phyloP scores from a whole-genome alignment of 2,329 filamentous ascomycete genomes.

The Ophiostoma sp. region DNA sequence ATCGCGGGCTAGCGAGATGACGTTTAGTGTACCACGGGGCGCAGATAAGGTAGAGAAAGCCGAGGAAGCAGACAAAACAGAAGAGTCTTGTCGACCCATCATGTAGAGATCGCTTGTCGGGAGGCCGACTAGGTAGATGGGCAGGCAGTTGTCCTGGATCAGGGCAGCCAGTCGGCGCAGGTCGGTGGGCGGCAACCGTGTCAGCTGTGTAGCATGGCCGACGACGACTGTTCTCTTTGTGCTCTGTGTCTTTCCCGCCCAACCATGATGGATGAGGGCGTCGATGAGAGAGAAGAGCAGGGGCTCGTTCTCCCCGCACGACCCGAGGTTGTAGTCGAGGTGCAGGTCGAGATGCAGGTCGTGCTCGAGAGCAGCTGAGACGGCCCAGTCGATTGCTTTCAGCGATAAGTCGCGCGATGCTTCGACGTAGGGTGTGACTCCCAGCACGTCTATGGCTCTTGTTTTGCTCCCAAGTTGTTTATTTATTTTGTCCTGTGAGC shows the following conservation, averaged over 20 bases:
- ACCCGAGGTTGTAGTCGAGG: constrained; percentile 62
- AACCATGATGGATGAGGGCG: constrained; percentile 45
- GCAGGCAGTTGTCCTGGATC: constrained; percentile 46
- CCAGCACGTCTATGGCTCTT: constrained; percentile 51
- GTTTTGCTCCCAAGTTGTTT: too few relatives aligned
- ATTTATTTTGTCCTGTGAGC: constrained; percentile 27
- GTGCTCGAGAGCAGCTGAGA: constrained; percentile 47
- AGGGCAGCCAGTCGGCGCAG: constrained; percentile 45
- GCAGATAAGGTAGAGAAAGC: constrained; percentile 7
- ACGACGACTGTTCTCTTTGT: constrained; percentile 50
- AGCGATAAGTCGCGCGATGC: constrained; percentile 42
- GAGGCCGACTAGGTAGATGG: constrained; percentile 62
- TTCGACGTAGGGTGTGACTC: constrained; percentile 68
- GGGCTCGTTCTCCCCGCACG: constrained; percentile 33
- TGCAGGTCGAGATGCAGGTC: constrained; percentile 63
- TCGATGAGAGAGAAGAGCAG: constrained; percentile 52
- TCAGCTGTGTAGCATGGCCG: constrained; percentile 64
- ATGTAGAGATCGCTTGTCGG: constrained; percentile 69
- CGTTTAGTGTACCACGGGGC: constrained; percentile 56
- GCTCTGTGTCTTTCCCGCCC: constrained; percentile 35
- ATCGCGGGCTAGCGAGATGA: constrained; percentile 55
- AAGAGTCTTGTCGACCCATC: constrained; percentile 46
- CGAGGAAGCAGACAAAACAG: neutral
- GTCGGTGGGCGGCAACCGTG: constrained; percentile 46
- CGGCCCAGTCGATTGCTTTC: constrained; percentile 59